These are phyloP conservation scores for Dictyostelium purpureum DNA, from an alignment of 78 protist genomes.

Conservation along the genomic window DNA sequence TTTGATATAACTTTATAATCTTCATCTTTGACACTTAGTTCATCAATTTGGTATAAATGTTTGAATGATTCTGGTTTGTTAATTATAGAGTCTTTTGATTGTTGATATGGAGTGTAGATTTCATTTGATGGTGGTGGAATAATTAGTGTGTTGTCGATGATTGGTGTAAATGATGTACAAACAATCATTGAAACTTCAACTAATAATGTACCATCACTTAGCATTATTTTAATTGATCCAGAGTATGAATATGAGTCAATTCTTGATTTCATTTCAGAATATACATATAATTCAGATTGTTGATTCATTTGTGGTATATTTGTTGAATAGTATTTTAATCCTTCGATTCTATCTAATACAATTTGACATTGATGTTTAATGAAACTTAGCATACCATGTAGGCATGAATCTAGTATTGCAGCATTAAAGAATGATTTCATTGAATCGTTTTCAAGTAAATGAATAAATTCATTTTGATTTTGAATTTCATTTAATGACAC, in stretches of 20 bases:
- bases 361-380: background rate
- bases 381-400: background rate
- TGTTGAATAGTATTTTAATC: background rate
- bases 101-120: background rate
- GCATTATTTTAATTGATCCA: background rate
- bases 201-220: background rate
- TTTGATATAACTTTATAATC: too few relatives aligned
- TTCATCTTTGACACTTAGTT: too few relatives aligned
- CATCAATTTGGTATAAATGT: too few relatives aligned
- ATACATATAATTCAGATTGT: background rate
- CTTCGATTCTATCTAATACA: background rate
- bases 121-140: background rate
- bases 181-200: background rate
- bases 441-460: too few relatives aligned
- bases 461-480: too few relatives aligned
- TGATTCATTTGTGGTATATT: background rate
- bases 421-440: conserved; percentile 38
- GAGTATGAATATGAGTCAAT: background rate
- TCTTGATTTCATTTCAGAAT: background rate
- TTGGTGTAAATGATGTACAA: background rate
- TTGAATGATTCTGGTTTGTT: too few relatives aligned
- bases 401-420: conserved; percentile 22
- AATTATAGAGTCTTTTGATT: background rate
- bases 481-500: background rate
- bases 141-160: background rate